These are phyloP conservation scores for Fagopyrum homotropicum DNA, from an alignment of 148 eudicot genomes.

Conservation along the genomic window DNA sequence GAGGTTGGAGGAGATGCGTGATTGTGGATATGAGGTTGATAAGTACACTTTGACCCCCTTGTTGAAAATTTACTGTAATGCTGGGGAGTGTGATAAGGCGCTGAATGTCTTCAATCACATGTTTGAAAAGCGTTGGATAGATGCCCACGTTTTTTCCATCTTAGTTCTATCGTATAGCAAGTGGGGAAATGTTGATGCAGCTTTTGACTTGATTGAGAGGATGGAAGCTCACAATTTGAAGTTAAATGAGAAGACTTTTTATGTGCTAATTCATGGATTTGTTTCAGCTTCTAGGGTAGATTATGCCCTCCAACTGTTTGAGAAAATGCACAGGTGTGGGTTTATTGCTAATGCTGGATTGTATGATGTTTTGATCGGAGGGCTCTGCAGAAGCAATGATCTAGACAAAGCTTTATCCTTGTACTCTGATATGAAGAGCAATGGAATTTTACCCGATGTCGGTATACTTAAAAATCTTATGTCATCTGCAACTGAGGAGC, in stretches of 20 bases:
- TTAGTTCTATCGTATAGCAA: conserved; percentile 59
- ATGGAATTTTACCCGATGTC: conserved; percentile 54
- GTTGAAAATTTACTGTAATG: conserved; percentile 69
- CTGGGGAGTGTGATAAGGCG: conserved; percentile 55
- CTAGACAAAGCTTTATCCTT: conserved; percentile 40
- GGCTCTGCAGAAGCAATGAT: conserved; percentile 49
- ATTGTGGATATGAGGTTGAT: conserved; percentile 41
- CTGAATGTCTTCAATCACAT: conserved; percentile 47
- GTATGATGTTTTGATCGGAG: conserved; percentile 62
- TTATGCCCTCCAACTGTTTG: conserved; percentile 50
- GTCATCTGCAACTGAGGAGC: conserved; percentile 36
- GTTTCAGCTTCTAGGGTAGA: conserved; percentile 50
- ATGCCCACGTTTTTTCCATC: conserved; percentile 45
- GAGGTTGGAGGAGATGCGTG: conserved; percentile 66
- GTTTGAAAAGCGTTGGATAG: conserved; percentile 52
- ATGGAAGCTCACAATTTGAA: conserved; percentile 41
- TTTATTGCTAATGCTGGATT: conserved; percentile 41
- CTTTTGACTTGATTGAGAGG: conserved; percentile 58
- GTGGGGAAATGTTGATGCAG: conserved; percentile 70
- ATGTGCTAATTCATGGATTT: conserved; percentile 71
- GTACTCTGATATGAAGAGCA: conserved; percentile 40
- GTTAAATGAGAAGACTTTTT: conserved; percentile 62
- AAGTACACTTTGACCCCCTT: conserved; percentile 68
- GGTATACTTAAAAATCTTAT: conserved; percentile 42
- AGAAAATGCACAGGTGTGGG: conserved; percentile 56